Percentiles rank a stretch among this genome's conserved stretches.
These are phyloP conservation scores for Martiniozyma abietophila DNA, from an alignment of 805 yeast genomes.

Conservation along the genomic window DNA sequence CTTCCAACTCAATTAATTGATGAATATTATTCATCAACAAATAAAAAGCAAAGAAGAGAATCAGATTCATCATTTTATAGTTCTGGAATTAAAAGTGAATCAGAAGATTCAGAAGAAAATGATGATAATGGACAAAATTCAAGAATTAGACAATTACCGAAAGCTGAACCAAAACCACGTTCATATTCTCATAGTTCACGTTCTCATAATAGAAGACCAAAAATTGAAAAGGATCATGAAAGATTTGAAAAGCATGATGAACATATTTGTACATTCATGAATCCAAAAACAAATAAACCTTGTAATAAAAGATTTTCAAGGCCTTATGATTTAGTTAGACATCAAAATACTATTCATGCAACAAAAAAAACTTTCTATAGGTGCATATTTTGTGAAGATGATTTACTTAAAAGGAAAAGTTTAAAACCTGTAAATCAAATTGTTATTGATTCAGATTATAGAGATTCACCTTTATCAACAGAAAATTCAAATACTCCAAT, in stretches of 20 bases:
- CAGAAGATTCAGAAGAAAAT: background rate
- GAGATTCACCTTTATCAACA: slow-evolving; percentile 19
- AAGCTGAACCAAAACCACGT: too few species aligned
- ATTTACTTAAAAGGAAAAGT: slow-evolving; percentile 36
- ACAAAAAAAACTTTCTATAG: slow-evolving; percentile 74
- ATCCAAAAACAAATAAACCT: slow-evolving; percentile 51
- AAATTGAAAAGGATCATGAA: background rate
- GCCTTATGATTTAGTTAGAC: slow-evolving; percentile 90
- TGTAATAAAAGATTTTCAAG: slow-evolving; percentile 82
- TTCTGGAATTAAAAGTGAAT: background rate
- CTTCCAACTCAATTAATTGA: slow-evolving; percentile 5
- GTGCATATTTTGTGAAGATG: slow-evolving; percentile 79
- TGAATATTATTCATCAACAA: background rate
- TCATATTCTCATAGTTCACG: too few species aligned
- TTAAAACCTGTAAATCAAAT: slow-evolving; percentile 39
- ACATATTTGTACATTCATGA: slow-evolving; percentile 51
- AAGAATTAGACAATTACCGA: too few species aligned
- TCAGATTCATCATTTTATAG: background rate
- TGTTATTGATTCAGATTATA: slow-evolving; percentile 23
- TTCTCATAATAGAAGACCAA: too few species aligned
- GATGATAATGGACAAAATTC: background rate
- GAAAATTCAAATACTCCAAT: slow-evolving; percentile 24
- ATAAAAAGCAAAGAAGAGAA: background rate
- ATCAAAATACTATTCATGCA: slow-evolving; percentile 94
- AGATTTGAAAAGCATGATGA: slow-evolving; percentile 18